Percentiles rank a stretch among this genome's conserved stretches.
phyloP scores from a whole-genome alignment of 2,329 filamentous ascomycete species.

The Fusarium guadeloupense region DNA sequence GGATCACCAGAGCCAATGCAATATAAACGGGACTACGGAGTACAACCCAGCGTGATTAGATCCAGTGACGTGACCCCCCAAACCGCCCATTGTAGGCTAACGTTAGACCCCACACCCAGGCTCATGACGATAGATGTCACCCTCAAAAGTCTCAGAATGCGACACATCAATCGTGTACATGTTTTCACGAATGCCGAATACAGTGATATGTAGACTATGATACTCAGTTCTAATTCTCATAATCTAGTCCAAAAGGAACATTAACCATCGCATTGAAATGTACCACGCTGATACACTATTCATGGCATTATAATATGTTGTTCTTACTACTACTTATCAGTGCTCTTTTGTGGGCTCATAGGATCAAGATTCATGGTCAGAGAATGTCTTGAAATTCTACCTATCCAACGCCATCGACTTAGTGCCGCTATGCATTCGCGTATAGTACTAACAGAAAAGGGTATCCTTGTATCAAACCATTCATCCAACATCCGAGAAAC shows the following conservation, averaged over 20 bases:
- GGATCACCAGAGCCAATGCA: slow-evolving; percentile 32
- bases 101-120: background rate
- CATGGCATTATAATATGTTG: background rate
- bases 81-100: background rate
- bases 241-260: no score
- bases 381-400: slow-evolving; percentile 8
- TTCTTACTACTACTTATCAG: background rate
- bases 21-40: slow-evolving; percentile 15
- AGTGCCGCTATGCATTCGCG: slow-evolving; percentile 26
- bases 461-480: slow-evolving; percentile 39
- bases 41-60: slow-evolving; percentile 14
- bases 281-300: no score
- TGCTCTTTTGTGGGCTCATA: background rate
- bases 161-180: background rate
- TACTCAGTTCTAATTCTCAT: no score
- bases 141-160: background rate
- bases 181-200: background rate
- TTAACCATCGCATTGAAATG: no score
- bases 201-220: no score
- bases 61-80: slow-evolving; percentile 36
- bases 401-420: slow-evolving; percentile 36
- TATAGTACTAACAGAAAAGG: slow-evolving; percentile 35
- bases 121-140: slow-evolving; percentile 15
- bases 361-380: background rate
- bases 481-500: slow-evolving; percentile 33